phyloP scores from a whole-genome alignment of 148 eudicot species.

The Rhododendron williamsianum region DNA sequence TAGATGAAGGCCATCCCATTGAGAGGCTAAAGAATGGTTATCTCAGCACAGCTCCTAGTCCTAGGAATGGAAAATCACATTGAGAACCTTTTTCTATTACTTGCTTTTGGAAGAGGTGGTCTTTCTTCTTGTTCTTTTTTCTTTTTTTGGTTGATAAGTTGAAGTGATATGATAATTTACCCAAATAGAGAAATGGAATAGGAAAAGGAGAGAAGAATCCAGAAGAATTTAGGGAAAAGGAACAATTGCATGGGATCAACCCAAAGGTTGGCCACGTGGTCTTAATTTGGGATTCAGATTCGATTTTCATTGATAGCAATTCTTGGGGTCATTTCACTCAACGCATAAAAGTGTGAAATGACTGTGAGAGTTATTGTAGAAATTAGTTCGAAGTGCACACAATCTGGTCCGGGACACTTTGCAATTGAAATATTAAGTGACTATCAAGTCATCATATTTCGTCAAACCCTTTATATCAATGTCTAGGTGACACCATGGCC shows the following conservation, averaged over 20 bases:
- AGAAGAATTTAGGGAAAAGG: not conserved
- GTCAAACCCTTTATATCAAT: conserved; percentile 3
- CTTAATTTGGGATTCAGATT: no score
- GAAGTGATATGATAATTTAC: not conserved
- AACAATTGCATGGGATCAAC: not conserved
- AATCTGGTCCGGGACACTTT: no score
- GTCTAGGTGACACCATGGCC: not conserved
- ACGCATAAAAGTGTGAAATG: no score
- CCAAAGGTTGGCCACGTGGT: not conserved
- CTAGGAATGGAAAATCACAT: not conserved
- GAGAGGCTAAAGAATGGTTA: not conserved
- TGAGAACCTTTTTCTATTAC: not conserved
- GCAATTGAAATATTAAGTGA: not conserved
- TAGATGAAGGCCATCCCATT: not conserved
- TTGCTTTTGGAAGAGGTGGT: not conserved
- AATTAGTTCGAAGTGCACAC: no score
- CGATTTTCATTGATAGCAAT: no score
- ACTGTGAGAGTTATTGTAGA: fast-evolving
- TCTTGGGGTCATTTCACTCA: no score
- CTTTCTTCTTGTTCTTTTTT: no score
- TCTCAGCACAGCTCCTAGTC: not conserved
- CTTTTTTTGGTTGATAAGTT: not conserved
- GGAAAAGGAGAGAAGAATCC: not conserved
- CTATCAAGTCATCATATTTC: not conserved
- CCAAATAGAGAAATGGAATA: not conserved